phyloP scores from a whole-genome alignment of 257 asterid species.

The Solanum peruvianum region DNA sequence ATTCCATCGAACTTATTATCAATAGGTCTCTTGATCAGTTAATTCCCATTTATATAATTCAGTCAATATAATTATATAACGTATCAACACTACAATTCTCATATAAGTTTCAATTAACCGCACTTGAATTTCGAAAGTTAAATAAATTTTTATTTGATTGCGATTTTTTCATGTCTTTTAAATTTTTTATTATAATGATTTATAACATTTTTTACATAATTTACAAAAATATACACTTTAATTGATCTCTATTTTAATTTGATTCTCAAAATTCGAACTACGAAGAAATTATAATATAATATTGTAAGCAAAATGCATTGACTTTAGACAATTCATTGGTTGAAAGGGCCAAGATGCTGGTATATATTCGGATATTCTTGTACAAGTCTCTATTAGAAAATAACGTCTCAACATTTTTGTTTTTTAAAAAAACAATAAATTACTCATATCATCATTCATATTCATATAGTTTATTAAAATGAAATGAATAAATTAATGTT shows the following conservation, averaged over 20 bases:
- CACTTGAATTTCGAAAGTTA: background rate
- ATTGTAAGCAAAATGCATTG: background rate
- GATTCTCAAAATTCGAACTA: background rate
- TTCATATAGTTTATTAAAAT: background rate
- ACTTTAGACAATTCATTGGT: background rate
- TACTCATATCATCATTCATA: background rate
- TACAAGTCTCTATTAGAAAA: background rate
- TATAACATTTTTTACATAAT: background rate
- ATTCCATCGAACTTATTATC: background rate
- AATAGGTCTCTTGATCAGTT: background rate
- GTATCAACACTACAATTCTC: constrained; percentile 10
- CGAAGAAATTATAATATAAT: background rate
- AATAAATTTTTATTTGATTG: background rate
- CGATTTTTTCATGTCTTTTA: background rate
- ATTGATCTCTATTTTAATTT: background rate
- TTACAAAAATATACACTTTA: background rate
- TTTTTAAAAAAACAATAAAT: background rate
- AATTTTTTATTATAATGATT: fast-evolving
- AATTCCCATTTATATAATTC: background rate
- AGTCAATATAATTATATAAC: background rate
- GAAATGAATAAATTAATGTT: background rate
- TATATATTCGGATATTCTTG: constrained; percentile 4
- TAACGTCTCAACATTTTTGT: background rate
- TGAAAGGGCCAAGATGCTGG: background rate
- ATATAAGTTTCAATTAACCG: background rate